Conservation (phyloP, 116 monocot genomes). For the Papilionanthe hybrid region DNA sequence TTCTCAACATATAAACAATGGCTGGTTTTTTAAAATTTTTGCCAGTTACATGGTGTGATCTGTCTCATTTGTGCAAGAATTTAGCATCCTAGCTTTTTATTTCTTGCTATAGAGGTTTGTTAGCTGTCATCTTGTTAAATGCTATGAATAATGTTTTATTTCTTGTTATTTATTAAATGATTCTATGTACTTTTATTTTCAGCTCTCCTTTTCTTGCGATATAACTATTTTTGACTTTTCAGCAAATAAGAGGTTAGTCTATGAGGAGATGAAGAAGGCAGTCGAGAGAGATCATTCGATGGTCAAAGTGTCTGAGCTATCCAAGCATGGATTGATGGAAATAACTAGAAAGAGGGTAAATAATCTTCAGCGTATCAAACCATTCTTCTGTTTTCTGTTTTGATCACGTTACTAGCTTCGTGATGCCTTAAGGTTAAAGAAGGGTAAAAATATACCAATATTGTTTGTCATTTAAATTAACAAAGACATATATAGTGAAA, state of each 20-base stretch:
- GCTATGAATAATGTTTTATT: neutral
- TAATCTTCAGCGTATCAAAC: neutral
- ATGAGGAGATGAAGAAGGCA: slow-evolving; percentile 87
- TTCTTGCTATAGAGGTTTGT: no score
- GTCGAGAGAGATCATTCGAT: slow-evolving; percentile 77
- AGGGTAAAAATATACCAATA: no score
- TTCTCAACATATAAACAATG: no score
- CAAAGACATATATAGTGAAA: no score
- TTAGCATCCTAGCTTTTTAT: no score
- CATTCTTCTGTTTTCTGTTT: neutral
- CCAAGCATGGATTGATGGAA: slow-evolving; percentile 91
- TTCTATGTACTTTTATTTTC: neutral
- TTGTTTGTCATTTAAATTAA: no score
- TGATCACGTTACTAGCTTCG: neutral
- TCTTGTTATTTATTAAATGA: neutral
- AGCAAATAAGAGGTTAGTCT: slow-evolving; percentile 80
- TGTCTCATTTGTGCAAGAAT: no score
- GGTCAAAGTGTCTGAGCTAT: slow-evolving; percentile 81
- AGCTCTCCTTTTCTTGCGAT: neutral
- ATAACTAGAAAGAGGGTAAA: slow-evolving; percentile 93
- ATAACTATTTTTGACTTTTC: slow-evolving; percentile 7
- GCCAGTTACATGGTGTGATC: no score
- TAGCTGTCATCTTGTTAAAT: neutral
- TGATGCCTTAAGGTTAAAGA: no score
- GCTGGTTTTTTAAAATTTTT: no score